phyloP scores from a whole-genome alignment of 1,139 yeast genomes.

The Waltiozyma sp. region DNA sequence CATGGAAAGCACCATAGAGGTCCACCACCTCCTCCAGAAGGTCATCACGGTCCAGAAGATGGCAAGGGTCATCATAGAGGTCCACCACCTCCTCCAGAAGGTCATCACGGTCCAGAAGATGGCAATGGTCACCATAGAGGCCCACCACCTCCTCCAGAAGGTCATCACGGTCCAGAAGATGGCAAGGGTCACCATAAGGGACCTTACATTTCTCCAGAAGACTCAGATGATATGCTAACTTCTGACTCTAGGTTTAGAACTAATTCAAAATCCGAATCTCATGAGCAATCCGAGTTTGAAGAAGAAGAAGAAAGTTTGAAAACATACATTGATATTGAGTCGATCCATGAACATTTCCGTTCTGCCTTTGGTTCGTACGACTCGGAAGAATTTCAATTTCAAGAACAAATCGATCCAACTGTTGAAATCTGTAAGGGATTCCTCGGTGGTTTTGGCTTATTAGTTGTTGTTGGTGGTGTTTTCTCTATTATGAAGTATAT shows the following conservation, averaged over 20 bases:
- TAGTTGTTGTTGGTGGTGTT: not conserved
- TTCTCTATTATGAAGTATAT: not conserved
- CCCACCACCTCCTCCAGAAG: not conserved
- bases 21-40: not conserved
- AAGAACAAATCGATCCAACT: not conserved
- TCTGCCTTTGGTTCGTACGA: not conserved
- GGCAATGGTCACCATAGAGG: constrained; percentile 1
- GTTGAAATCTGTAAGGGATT: not conserved
- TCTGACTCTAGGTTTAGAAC: too few species aligned
- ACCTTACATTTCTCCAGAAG: not conserved
- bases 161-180: not conserved
- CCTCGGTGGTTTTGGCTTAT: not conserved
- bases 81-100: not conserved
- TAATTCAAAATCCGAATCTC: too few species aligned
- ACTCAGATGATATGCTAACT: too few species aligned
- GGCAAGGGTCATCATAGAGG: not conserved
- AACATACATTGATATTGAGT: not conserved
- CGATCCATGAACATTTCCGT: not conserved
- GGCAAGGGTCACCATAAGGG: not conserved
- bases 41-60: not conserved
- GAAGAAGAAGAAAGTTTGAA: not conserved
- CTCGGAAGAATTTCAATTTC: not conserved
- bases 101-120: not conserved
- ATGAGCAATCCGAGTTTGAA: too few species aligned
- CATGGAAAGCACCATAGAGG: not conserved